Evolutionary conservation across 2,329 filamentous ascomycete species (phyloP).

Genomic region (Bimuria novae-zelandiae): DNA sequence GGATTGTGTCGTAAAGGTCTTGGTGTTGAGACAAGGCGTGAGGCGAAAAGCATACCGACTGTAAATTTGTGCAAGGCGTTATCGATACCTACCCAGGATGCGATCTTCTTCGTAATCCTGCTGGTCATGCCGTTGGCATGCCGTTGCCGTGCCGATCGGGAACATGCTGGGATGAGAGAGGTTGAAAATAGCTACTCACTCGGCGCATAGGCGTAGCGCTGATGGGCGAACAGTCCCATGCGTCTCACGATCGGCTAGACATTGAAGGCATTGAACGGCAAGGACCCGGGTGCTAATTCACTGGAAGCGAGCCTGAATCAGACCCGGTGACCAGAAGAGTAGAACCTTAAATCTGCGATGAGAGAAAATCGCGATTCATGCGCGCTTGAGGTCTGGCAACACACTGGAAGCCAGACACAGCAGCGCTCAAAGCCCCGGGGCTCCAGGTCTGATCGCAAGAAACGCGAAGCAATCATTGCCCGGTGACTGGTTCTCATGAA

Average conservation of each 20-base stretch:
- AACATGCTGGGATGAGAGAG: neutral
- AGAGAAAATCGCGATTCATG: neutral
- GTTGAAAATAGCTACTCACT: too few relatives aligned
- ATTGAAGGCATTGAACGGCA: too few relatives aligned
- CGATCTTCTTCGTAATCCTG: neutral
- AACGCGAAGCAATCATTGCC: too few relatives aligned
- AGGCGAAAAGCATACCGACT: neutral
- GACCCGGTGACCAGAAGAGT: neutral
- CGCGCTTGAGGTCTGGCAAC: too few relatives aligned
- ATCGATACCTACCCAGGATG: neutral
- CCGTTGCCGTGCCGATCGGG: neutral
- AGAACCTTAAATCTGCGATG: neutral
- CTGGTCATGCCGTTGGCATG: too few relatives aligned
- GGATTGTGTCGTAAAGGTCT: too few relatives aligned
- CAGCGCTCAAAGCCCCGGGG: too few relatives aligned
- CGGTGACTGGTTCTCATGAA: too few relatives aligned
- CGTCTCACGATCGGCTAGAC: too few relatives aligned
- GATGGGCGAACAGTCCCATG: neutral
- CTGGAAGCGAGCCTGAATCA: neutral
- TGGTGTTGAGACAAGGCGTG: neutral
- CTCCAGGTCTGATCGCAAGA: too few relatives aligned
- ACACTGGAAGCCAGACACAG: too few relatives aligned
- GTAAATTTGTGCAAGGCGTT: neutral
- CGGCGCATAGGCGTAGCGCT: too few relatives aligned
- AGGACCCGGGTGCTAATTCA: neutral